phyloP scores from a whole-genome alignment of 208 protist species.

The Trypanosoma mega region DNA sequence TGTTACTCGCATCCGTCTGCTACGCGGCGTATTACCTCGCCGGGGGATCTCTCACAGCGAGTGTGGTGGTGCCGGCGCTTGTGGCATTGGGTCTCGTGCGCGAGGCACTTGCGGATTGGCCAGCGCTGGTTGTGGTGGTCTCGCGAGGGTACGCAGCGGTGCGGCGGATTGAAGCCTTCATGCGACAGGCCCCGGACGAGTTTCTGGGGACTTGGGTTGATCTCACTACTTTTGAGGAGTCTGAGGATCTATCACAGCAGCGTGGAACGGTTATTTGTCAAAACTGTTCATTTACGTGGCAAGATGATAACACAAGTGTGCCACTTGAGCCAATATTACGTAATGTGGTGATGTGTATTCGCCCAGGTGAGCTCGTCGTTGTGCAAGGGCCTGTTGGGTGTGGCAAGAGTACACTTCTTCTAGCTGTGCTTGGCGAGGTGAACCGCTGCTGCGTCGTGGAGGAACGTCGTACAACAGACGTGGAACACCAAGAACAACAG shows the following conservation, averaged over 20 bases:
- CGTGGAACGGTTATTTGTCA: conserved; percentile 61
- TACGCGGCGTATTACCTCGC: conserved; percentile 29
- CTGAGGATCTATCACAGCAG: background rate
- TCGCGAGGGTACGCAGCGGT: conserved; percentile 52
- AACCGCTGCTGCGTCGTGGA: conserved; percentile 39
- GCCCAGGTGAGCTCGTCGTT: conserved; percentile 70
- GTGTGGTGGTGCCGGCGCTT: conserved; percentile 58
- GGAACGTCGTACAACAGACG: background rate
- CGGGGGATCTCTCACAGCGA: conserved; percentile 6
- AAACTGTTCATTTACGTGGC: conserved; percentile 70
- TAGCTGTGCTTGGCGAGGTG: conserved; percentile 81
- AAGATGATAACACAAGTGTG: conserved; percentile 58
- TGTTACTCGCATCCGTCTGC: conserved; percentile 63
- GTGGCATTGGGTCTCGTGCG: conserved; percentile 73
- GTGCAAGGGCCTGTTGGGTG: conserved; percentile 76
- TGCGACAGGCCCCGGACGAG: conserved; percentile 64
- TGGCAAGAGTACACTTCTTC: conserved; percentile 83
- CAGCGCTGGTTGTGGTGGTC: conserved; percentile 58
- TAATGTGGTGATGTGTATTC: conserved; percentile 50
- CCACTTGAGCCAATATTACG: conserved; percentile 41
- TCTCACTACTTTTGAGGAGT: conserved; percentile 26
- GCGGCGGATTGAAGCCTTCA: conserved; percentile 59
- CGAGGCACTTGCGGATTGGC: conserved; percentile 62
- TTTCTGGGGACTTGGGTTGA: conserved; percentile 68
- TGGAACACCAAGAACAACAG: background rate